Evolutionary conservation across 2,329 filamentous ascomycete genomes (phyloP), one percentile per base, ranked within the genome.

Genomic region (Colletotrichum gigasporum): DNA sequence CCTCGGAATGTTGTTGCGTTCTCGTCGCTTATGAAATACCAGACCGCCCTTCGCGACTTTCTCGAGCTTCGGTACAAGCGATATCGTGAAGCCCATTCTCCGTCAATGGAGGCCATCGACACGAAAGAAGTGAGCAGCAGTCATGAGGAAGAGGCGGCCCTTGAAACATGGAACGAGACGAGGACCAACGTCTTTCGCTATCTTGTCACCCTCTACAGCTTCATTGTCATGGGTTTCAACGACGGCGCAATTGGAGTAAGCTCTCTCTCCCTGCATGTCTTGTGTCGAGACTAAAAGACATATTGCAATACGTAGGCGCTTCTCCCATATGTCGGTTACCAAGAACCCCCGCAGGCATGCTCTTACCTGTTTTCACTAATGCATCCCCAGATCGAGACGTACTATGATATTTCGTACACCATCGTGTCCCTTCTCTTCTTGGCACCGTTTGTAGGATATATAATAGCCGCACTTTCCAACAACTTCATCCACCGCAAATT

Each of bases 361-460:
- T n/a, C n/a, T n/a, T n/a, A n/a, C n/a, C n/a, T n/a, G 18, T 42
- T 28, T 24, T 39, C n/a, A 41, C n/a, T 53, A 9, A 56, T 16
- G 2, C 28, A 26, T 18, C 10, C n/a, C 16, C 44, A 87, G 83
- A 79, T 56, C 39, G 87, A 90, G 78, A 75, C 75, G 11, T 89
- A 90, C 78, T 91, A 91, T 75, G 58, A 79, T 50, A 78, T 91
- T 52, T 82, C 78, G 32, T 91, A 91, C 74, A 84, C 86, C 4
- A 77, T 90, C 56, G 84, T 92, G 3, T 90, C 90, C 0, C 80
- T 91, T 2, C 77, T 91, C 42, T 92, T 92, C 73, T 79, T 92
- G 10, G 84, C 89, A 0, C 89, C 89, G 0, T 87, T 91, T 50
- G 78, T 85, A 3, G 90, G 90, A 47, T 92, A 92, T 75, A 82